These are phyloP conservation scores for Leccinum pachyderme DNA, from an alignment of 1,284 basidiomycete genomes.

Conservation along the genomic window DNA sequence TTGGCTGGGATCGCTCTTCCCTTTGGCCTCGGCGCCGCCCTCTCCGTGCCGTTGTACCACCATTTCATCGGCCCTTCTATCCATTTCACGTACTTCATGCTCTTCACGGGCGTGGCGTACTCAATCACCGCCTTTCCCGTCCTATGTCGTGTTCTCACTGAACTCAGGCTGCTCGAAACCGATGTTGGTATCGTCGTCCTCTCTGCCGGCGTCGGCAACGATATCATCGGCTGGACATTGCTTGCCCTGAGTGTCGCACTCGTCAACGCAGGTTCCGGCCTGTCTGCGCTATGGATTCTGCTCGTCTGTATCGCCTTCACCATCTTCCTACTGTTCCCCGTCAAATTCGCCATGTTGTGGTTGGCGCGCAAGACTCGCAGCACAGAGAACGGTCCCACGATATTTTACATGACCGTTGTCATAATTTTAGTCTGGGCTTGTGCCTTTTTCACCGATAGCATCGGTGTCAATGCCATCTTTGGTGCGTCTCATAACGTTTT, in stretches of 20 bases:
- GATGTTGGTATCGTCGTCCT: conserved; percentile 92
- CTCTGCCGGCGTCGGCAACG: conserved; percentile 92
- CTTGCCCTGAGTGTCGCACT: conserved; percentile 89
- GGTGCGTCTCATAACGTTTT: conserved; percentile 40
- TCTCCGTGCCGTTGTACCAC: conserved; percentile 79
- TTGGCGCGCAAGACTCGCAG: conserved; percentile 78
- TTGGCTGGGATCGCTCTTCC: conserved; percentile 73
- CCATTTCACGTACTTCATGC: conserved; percentile 84
- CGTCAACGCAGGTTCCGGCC: conserved; percentile 76
- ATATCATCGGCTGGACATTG: conserved; percentile 73
- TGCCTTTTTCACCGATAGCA: conserved; percentile 91
- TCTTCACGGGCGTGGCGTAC: conserved; percentile 91
- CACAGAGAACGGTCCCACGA: conserved; percentile 75
- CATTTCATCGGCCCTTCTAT: conserved; percentile 70
- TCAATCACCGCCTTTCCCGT: conserved; percentile 94
- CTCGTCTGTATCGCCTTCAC: conserved; percentile 83
- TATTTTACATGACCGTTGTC: conserved; percentile 76
- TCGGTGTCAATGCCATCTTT: conserved; percentile 91
- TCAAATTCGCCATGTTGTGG: conserved; percentile 63
- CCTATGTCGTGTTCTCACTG: conserved; percentile 85
- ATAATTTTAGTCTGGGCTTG: conserved; percentile 80
- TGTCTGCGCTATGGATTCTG: conserved; percentile 79
- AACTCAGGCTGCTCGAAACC: conserved; percentile 84
- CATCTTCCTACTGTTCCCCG: conserved; percentile 73
- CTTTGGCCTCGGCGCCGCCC: conserved; percentile 81